Conservation (phyloP, 495 filamentous ascomycete species). For the Penicillium soppii region DNA sequence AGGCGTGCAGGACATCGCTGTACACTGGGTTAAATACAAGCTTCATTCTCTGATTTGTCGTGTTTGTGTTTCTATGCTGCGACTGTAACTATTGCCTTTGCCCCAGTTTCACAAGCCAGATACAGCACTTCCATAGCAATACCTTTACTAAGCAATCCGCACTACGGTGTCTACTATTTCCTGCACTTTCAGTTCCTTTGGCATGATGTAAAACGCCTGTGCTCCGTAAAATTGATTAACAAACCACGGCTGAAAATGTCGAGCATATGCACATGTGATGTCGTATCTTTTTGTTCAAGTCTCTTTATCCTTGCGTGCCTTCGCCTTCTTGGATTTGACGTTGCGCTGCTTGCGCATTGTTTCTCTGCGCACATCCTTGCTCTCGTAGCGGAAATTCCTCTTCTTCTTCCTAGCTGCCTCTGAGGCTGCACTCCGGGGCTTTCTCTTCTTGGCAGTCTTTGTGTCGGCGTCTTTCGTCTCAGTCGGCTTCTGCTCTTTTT, state of each 20-base stretch:
- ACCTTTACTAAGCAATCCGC: slow-evolving; percentile 16
- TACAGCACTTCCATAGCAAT: slow-evolving; percentile 22
- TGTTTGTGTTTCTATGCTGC: slow-evolving; percentile 28
- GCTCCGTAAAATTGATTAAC: slow-evolving; percentile 4
- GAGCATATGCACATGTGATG: slow-evolving; percentile 16
- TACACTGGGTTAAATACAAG: slow-evolving; percentile 32
- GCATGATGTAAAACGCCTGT: neutral
- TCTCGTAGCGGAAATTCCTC: slow-evolving; percentile 91
- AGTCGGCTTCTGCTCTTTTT: slow-evolving; percentile 21
- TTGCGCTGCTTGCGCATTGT: slow-evolving; percentile 65
- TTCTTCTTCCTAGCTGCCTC: slow-evolving; percentile 71
- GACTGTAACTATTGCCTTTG: slow-evolving; percentile 24
- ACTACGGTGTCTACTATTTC: slow-evolving; percentile 16
- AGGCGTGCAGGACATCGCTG: slow-evolving; percentile 29
- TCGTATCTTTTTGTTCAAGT: slow-evolving; percentile 2
- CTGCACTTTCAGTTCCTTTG: neutral
- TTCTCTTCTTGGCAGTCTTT: slow-evolving; percentile 30
- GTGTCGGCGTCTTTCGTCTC: slow-evolving; percentile 22
- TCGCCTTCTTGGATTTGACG: slow-evolving; percentile 53
- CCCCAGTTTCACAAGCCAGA: slow-evolving; percentile 23
- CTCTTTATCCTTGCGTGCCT: slow-evolving; percentile 28
- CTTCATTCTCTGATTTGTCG: slow-evolving; percentile 27
- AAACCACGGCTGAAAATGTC: neutral
- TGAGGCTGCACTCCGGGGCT: slow-evolving; percentile 53
- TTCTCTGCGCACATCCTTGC: slow-evolving; percentile 72